Percentiles rank a stretch among this genome's conserved stretches.
These are phyloP conservation scores for Botrytis paeoniae DNA, from an alignment of 2,329 filamentous ascomycete species.

Conservation along the genomic window DNA sequence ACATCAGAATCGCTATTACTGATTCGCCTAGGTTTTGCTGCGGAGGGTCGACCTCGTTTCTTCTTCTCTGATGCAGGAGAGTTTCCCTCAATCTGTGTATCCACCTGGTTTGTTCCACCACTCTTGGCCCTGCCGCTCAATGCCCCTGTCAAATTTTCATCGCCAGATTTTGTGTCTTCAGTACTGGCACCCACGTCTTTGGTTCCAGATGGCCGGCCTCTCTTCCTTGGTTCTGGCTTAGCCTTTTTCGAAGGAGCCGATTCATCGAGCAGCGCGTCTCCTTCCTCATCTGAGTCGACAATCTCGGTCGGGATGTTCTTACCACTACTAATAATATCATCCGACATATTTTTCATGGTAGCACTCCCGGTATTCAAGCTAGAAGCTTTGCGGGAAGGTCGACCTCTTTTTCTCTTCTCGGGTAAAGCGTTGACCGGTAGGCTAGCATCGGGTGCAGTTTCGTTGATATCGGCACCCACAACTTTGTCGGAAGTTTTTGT, in stretches of 20 bases:
- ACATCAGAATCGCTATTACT: background rate
- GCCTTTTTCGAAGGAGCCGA: background rate
- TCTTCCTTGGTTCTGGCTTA: background rate
- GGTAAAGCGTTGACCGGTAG: background rate
- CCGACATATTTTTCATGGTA: background rate
- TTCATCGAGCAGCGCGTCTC: background rate
- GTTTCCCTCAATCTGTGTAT: background rate
- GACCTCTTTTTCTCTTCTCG: background rate
- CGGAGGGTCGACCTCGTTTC: constrained; percentile 2
- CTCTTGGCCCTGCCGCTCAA: background rate
- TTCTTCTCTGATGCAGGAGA: background rate
- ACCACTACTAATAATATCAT: background rate
- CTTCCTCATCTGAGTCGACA: background rate
- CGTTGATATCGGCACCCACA: background rate
- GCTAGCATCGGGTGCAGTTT: background rate
- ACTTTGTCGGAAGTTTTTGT: background rate
- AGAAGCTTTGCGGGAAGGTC: background rate
- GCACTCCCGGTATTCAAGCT: background rate
- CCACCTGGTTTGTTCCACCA: too few species aligned
- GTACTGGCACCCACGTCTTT: background rate
- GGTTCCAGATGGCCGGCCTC: background rate
- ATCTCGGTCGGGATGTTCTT: background rate
- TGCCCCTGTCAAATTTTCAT: background rate
- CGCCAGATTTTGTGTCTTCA: background rate
- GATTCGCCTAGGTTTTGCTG: background rate